Conservation (phyloP, 306 rosid species). For the Dicorynia guianensis region DNA sequence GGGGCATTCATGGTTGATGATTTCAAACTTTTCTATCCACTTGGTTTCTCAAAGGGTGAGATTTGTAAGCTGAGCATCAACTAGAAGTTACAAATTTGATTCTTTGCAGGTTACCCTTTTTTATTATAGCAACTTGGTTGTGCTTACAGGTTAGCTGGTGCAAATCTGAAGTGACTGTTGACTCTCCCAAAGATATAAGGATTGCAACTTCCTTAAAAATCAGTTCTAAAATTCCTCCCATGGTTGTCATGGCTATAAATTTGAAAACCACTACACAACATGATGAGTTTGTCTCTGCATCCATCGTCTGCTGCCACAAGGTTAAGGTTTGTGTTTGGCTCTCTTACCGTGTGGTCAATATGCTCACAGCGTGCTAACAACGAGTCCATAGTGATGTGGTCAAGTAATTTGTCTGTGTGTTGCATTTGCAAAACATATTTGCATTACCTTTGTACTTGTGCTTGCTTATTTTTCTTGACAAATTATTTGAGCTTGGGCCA, state of each 20-base stretch:
- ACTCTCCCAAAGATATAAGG: slow-evolving; percentile 73
- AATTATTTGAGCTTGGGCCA: slow-evolving; percentile 24
- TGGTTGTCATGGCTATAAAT: too few species aligned
- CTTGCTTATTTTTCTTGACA: slow-evolving; percentile 20
- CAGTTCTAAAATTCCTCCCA: slow-evolving; percentile 71
- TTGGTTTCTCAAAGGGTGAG: too few species aligned
- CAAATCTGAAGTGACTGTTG: slow-evolving; percentile 86
- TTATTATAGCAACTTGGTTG: slow-evolving; percentile 40
- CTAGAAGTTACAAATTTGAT: slow-evolving; percentile 23
- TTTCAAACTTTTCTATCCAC: too few species aligned
- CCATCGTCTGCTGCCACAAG: slow-evolving; percentile 81
- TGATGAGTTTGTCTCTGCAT: slow-evolving; percentile 91
- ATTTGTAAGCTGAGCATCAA: too few species aligned
- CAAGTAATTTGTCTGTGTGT: too few species aligned
- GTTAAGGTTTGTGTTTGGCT: slow-evolving; percentile 74
- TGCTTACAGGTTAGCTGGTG: slow-evolving; percentile 93
- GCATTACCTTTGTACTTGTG: not conserved
- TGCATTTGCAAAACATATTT: not conserved
- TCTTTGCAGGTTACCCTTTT: slow-evolving; percentile 11
- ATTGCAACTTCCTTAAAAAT: slow-evolving; percentile 63
- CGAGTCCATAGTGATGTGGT: not conserved
- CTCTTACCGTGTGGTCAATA: slow-evolving; percentile 30
- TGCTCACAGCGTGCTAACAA: slow-evolving; percentile 7
- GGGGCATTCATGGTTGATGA: too few species aligned
- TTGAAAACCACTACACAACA: slow-evolving; percentile 79